Evolutionary conservation across 1,284 basidiomycete species (phyloP), one percentile per base, ranked within the genome.

Genomic region (Xerocomus amazonicus): DNA sequence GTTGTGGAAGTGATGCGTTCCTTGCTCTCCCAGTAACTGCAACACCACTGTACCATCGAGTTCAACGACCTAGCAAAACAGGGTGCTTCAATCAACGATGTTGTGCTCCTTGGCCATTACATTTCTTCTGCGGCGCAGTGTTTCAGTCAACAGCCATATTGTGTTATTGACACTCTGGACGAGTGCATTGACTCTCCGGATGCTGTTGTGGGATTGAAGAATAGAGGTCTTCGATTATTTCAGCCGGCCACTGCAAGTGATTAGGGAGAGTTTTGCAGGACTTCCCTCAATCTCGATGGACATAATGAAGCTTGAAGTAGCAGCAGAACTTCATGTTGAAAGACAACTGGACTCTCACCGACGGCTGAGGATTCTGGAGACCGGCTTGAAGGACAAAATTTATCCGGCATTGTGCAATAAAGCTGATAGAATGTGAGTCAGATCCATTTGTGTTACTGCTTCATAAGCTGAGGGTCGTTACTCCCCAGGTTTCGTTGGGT

Each of bases 131-230:
- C 29, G 1, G 39, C 39, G 3, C 33, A 32, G n/a, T 16, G 32
- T 9, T 27, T 47, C 16, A 1, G 0, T n/a, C 42, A 9, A 17
- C 39, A 27, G 3, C 56, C 56, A 0, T 14, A 53, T 8, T 2
- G 60, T 1, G 31, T 58, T 3, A 10, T 58, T 5, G 56, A 58
- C 1, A 53, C 50, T 0, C 14, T 57, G 14, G 56, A 57, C 9
- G 55, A 57, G 17, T 57, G 56, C 26, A 26, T 10, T 14, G 47
- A 57, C 1, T 36, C 59, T 23, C 13, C 50, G 0, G 9, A 13
- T 1, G 50, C 36, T 13, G 10, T 57, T 0, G 3, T 1, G 1
- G 35, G 36, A 5, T n/a, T 47, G 38, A 17, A 1, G 0, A 32
- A 32, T 0, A 40, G 39, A 0, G 31, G 31, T 2, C 8, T 54